Base-by-base conservation (phyloP, 352 stramenopile genomes). In the Phytophthora citricola region DNA sequence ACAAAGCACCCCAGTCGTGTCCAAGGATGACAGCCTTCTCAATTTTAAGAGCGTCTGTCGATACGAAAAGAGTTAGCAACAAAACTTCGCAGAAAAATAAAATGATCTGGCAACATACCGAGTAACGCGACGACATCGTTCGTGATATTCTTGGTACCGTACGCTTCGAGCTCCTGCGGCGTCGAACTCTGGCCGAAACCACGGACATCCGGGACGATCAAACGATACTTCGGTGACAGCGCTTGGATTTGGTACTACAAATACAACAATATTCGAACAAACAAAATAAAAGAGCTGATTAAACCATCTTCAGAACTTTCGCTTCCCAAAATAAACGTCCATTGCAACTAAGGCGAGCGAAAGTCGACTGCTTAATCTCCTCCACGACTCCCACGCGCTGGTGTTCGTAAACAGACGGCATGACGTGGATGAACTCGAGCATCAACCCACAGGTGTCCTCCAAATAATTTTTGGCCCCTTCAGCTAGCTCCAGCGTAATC, bases 1-100 rank as follows among this genome's bases (percentile, higher is more conserved):
- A 66, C n/a, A 66, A 58, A 12, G 68, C 78, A 29, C 82, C 82
- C 82, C 82, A 91, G 56, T 91, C 82, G 12, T 91, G 83, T 12
- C 78, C 83, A 32, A 86, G 57, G 32, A 90, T 66, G 20, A 84
- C 70, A 17, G 63, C 69, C 63, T 79, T 78, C 5, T 78, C 63
- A 20, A 89, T 75, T 22, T 81, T 73, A 1, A 90, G 74, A 20
- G 64, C 56, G 44, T 90, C 78, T 87, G 39, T 36, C 27, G 47
- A 17, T 17, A 53, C 38, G 15, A 38, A 9, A 26, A 34, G 12
- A 54, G 11, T 63, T 57, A 67, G 15, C 9, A 26, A 50, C 27
- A 24, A 24, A 12, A 32, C 11, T 39, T 8, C 5, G 2, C 11
- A 11, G 5, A 46, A 11, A 60, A 49, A 20, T n/a, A 12, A 12